phyloP scores from a whole-genome alignment of 495 filamentous ascomycete species.

The Hypoxylon crocopeplum region DNA sequence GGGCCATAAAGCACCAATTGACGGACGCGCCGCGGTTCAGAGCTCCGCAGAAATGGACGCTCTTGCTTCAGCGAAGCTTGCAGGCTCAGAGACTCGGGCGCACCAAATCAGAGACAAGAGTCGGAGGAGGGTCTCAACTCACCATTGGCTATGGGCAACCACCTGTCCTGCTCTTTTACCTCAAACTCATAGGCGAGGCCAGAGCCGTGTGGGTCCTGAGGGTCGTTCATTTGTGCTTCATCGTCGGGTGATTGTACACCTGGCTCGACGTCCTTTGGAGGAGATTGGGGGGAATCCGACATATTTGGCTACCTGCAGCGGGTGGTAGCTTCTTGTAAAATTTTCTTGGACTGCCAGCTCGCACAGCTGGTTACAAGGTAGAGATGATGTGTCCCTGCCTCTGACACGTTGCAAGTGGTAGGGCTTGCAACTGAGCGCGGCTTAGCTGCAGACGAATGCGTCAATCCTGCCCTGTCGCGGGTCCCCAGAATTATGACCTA shows the following conservation, averaged over 20 bases:
- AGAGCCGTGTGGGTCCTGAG: constrained; percentile 64
- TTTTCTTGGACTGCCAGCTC: constrained; percentile 60
- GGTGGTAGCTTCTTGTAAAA: constrained; percentile 63
- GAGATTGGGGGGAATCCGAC: constrained; percentile 94
- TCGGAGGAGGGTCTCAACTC: constrained; percentile 61
- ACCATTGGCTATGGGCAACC: constrained; percentile 99
- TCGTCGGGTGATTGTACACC: constrained; percentile 94
- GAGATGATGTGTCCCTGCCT: constrained; percentile 60
- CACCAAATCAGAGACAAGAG: constrained; percentile 50
- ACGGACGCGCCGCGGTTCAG: constrained; percentile 40
- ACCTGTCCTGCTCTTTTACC: constrained; percentile 99
- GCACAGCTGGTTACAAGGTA: constrained; percentile 55
- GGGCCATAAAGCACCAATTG: constrained; percentile 46
- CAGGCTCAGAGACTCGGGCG: constrained; percentile 58
- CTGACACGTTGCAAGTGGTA: constrained; percentile 62
- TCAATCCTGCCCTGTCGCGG: constrained; percentile 52
- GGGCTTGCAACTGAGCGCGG: constrained; percentile 54
- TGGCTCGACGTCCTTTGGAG: constrained; percentile 92
- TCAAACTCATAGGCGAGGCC: constrained; percentile 87
- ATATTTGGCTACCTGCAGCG: constrained; percentile 80
- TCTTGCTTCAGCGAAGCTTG: constrained; percentile 40
- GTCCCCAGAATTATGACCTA: constrained; percentile 46
- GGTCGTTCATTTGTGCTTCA: constrained; percentile 66
- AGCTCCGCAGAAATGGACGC: constrained; percentile 42
- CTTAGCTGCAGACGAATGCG: constrained; percentile 57